These are phyloP conservation scores for Lagenaria siceraria DNA, from an alignment of 306 rosid species.

Conservation along the genomic window DNA sequence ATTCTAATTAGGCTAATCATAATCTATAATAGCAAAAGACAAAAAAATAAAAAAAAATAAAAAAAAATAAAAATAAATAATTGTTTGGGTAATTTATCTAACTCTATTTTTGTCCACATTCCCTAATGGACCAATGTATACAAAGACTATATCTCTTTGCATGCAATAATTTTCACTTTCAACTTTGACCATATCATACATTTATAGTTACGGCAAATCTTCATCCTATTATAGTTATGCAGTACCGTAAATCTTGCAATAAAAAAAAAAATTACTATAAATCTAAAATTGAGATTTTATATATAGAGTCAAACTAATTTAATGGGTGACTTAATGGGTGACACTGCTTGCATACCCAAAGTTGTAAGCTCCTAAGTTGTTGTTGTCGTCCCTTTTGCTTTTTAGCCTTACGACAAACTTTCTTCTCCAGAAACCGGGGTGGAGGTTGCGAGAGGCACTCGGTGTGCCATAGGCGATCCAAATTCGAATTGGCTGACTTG, in stretches of 20 bases:
- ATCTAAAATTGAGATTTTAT: background rate
- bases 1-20: background rate
- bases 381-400: too few relatives aligned
- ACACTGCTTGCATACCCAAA: too few relatives aligned
- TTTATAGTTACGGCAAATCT: background rate
- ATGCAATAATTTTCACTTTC: background rate
- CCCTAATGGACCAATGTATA: background rate
- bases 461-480: too few relatives aligned
- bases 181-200: background rate
- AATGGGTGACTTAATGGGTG: too few relatives aligned
- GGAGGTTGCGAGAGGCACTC: too few relatives aligned
- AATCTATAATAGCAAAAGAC: background rate
- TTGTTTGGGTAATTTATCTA: background rate
- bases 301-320: too few relatives aligned
- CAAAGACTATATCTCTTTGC: background rate
- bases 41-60: too few relatives aligned
- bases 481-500: too few relatives aligned
- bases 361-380: too few relatives aligned
- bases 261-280: background rate
- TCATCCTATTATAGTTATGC: background rate
- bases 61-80: background rate
- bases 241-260: background rate
- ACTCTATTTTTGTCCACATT: background rate
- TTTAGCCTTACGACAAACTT: too few relatives aligned
- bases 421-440: too few relatives aligned